Conservation (phyloP, 2,329 filamentous ascomycete species). For the Sclerotinia spermophila region DNA sequence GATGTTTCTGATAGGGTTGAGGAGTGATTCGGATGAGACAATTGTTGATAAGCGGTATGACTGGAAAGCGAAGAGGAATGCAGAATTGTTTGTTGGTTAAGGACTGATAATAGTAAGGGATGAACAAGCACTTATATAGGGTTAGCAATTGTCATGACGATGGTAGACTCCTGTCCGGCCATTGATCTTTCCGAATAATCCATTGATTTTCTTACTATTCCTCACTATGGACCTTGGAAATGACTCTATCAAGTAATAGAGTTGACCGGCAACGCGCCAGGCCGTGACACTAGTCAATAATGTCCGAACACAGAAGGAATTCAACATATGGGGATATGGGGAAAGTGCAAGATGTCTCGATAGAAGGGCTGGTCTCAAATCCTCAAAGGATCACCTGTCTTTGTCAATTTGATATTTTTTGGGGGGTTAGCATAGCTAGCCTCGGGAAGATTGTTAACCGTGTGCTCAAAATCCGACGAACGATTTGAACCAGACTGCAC, state of each 20-base stretch:
- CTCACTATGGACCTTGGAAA: background rate
- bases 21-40: background rate
- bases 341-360: background rate
- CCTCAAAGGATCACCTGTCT: background rate
- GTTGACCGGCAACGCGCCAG: background rate
- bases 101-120: background rate
- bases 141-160: background rate
- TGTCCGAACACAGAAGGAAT: background rate
- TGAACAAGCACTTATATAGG: background rate
- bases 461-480: background rate
- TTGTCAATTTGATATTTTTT: background rate
- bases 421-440: background rate
- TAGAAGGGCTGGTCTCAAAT: background rate
- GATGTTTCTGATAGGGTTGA: slow-evolving; percentile 1
- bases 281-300: background rate
- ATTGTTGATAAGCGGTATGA: background rate
- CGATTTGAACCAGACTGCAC: background rate
- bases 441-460: background rate
- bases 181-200: background rate
- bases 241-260: slow-evolving; percentile 1
- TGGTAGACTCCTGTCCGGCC: background rate
- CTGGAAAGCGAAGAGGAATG: background rate
- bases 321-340: background rate
- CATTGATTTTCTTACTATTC: background rate
- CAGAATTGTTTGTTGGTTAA: background rate